Conservation (phyloP, 352 stramenopile species). For the Phytophthora ramorum region DNA sequence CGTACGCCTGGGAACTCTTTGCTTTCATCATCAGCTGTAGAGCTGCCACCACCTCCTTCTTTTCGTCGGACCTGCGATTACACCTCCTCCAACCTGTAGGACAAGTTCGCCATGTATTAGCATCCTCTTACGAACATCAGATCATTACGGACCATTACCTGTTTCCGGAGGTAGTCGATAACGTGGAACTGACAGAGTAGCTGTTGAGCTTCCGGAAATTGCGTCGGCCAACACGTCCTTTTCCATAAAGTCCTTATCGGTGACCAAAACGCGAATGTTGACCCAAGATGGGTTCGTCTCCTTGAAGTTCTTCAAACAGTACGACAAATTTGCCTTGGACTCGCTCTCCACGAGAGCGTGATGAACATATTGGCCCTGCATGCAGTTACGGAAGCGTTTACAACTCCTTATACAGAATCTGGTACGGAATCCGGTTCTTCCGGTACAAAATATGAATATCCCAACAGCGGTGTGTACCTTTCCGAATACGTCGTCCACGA, state of each 20-base stretch:
- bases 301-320: slow-evolving; percentile 15
- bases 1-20: slow-evolving; percentile 2
- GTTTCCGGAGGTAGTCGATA: slow-evolving; percentile 3
- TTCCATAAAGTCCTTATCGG: slow-evolving; percentile 22
- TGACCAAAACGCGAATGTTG: slow-evolving; percentile 19
- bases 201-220: slow-evolving; percentile 2
- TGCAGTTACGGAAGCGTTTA: not conserved
- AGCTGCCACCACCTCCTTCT: not conserved
- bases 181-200: slow-evolving; percentile 15
- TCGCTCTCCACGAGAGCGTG: slow-evolving; percentile 19
- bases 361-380: slow-evolving; percentile 21
- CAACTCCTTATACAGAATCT: too few relatives aligned
- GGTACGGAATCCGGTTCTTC: not conserved
- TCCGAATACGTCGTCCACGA: slow-evolving; percentile 16
- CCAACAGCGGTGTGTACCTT: slow-evolving; percentile 1
- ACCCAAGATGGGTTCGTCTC: slow-evolving; percentile 10
- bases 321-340: slow-evolving; percentile 6
- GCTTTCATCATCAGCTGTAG: slow-evolving; percentile 23
- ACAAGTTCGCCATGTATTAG: too few relatives aligned
- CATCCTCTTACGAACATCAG: not conserved
- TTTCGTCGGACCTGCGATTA: not conserved
- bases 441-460: not conserved
- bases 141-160: not conserved
- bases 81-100: slow-evolving; percentile 8
- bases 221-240: not conserved